These are phyloP conservation scores for Nidularia pulvinata DNA, from an alignment of 768 basidiomycete genomes.

Conservation along the genomic window DNA sequence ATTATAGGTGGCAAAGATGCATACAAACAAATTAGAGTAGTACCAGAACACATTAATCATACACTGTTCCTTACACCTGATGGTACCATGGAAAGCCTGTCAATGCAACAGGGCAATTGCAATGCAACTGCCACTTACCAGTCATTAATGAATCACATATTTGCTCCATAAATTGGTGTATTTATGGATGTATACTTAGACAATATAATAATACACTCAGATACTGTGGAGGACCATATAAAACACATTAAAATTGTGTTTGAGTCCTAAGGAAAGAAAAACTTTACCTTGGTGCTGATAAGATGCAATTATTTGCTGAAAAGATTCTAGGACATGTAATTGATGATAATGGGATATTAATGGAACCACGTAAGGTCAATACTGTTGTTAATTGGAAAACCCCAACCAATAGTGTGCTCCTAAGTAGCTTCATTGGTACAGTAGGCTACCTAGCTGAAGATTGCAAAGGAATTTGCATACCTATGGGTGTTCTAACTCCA, in stretches of 20 bases:
- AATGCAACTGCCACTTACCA: too few species aligned
- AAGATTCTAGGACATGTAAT: constrained; percentile 23
- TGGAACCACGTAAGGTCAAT: constrained; percentile 41
- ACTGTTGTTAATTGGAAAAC: constrained; percentile 20
- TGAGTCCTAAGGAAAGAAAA: constrained; percentile 15
- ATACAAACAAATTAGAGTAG: too few species aligned
- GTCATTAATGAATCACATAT: too few species aligned
- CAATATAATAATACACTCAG: too few species aligned
- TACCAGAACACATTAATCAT: too few species aligned
- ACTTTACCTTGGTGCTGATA: constrained; percentile 25
- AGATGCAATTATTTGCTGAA: constrained; percentile 24
- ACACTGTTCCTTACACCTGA: too few species aligned
- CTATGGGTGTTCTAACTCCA: constrained; percentile 14
- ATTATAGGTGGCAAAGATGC: too few species aligned
- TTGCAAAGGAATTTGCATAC: constrained; percentile 17
- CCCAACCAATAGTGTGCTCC: constrained; percentile 19
- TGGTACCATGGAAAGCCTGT: too few species aligned
- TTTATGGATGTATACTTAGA: too few species aligned
- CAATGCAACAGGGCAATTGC: too few species aligned
- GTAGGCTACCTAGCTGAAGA: constrained; percentile 30
- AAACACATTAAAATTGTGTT: constrained; percentile 21
- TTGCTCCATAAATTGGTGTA: too few species aligned
- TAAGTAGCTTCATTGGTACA: constrained; percentile 29
- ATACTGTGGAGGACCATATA: constrained; percentile 30
- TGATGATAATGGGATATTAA: constrained; percentile 23